Base-by-base conservation (phyloP, 495 filamentous ascomycete genomes). In the Staphylotrichum longicolle region DNA sequence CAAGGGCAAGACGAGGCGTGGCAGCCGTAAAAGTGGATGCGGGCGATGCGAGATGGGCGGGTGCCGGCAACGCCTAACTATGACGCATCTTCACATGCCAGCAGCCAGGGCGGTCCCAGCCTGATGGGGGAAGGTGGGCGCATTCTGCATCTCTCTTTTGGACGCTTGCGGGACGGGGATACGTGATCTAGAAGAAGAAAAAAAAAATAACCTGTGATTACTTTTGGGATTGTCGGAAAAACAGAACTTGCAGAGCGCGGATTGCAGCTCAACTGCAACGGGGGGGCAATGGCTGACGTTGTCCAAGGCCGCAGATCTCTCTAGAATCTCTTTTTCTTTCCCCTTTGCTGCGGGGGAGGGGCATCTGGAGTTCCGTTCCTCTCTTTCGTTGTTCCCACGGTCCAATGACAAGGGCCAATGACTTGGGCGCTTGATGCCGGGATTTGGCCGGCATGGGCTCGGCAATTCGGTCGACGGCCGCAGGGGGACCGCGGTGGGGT, bases 381-480 rank as follows among this genome's bases (percentile, higher is more conserved):
- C 37, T 39, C 37, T 6, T 5, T 39, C 37, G 37, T 39, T 39
- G 20, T 27, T 27, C 20, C 20, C 20, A 27, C 20, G 20, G 20
- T 1, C 20, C 20, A 27, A 27, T 48, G 44, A 27, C 27, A n/a
- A 27, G 20, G 12, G 32, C 50, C 52, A 53, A 54, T 48, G 32
- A 11, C 14, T 37, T 27, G n/a, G 27, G 7, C 12, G 37, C 2
- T 12, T 27, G 11, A 33, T 3, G 34, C 34, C 33, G 27, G 6
- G 27, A n/a, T 55, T 27, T 20, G 15, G 32, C 55, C 66, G 68
- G 70, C 66, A 57, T 56, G 52, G 41, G 50, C 60, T 72, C 70
- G 70, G 70, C 66, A 67, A 67, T 64, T 72, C 64, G 66, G 64
- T 48, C 68, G 60, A 66, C 61, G 54, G 63, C 33, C 39, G 53